Base-by-base conservation (phyloP, 2,329 filamentous ascomycete species). In the Sphaerulina musiva region DNA sequence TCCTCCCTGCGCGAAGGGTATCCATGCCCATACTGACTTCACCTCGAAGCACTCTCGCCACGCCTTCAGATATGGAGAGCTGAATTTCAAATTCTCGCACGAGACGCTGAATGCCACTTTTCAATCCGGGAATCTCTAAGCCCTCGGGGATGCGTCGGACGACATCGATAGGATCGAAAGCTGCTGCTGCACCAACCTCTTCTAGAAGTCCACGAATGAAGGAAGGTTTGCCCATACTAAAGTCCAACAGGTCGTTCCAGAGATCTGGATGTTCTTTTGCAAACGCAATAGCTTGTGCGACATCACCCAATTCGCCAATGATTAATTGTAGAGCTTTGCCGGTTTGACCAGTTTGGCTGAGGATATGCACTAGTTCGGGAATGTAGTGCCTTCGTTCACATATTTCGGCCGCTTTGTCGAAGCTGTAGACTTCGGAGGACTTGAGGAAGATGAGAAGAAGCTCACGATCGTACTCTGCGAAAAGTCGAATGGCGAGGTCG, bases 41-140 rank as follows among this genome's bases (percentile, higher is more conserved):
- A 54, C 91, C 89, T 48, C 87, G 79, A 41, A 97, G 76, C 0
- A 97, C 91, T 51, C 83, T 82, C 0, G 93, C 91, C 3, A 95
- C 93, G 1, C 93, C 93, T 42, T 86, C 85, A 60, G 87, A 92
- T 67, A 98, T 96, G 63, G 87, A 93, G 68, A 88, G 84, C 72
- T 97, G 93, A 43, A 98, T 87, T 67, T 97, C 93, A 68, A 96
- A 91, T 71, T 98, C 93, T 63, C 92, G 86, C 68, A 98, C 87
- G 76, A 98, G 90, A 54, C 91, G 86, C 43, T 86, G 86, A 3
- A 98, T 79, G 0, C 92, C 93, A 59, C 95, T 89, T 55, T 90
- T 80, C 6, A 98, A 76, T 0, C 93, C 93, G 63, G 93, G 86
- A 10, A 98, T 95, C 68, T 96, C 89, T 0, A 98, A 78, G 0